Evolutionary conservation across 1,284 basidiomycete species (phyloP), one percentile per base, ranked within the genome.

Genomic region (Ceratobasidium sp.): DNA sequence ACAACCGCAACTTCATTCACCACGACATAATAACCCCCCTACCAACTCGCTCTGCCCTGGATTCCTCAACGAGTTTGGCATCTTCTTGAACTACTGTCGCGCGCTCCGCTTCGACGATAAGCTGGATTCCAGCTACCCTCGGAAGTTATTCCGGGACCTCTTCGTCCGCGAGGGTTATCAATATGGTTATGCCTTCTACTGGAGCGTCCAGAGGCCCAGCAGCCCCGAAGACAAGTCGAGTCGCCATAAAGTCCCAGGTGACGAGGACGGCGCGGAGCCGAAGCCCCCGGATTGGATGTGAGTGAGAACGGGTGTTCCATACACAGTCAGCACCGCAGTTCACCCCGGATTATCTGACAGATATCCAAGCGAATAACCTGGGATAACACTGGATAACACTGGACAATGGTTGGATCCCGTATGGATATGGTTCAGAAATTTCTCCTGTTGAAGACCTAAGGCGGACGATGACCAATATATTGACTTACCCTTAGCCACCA

Each of bases 1-100:
- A 99, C 88, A 99, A 97, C 26, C 95, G 97, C 84, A 99, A 99
- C 89, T 99, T 99, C 86, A 99, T 99, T 82, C 98, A 99, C 86
- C 96, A 97, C 82, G 98, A 99, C 85, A 97, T 99, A 97, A 97
- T 81, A 99, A 98, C 87, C 98, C 97, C 0, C 96, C 97, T 26
- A 98, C 96, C 78, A 96, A 98, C 85, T 89, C 97, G 78, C 91
- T 99, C 39, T 98, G 97, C 89, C 96, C 96, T 82, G 96, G 95
- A 44, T 98, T 97, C 91, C 97, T 97, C 81, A 97, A 97, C 87
- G 97, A 98, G 87, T 98, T 98, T 82, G 96, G 95, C 67, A 97
- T 98, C 83, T 98, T 98, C 91, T 89, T 98, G 83, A 98, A 98
- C 88, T 98, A 98, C 88, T 97, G 95, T 81, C 95, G 97, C 80